Percentiles rank a stretch among this genome's conserved stretches.
phyloP scores from a whole-genome alignment of 106 monocot species.

The Cymbidium sinense region DNA sequence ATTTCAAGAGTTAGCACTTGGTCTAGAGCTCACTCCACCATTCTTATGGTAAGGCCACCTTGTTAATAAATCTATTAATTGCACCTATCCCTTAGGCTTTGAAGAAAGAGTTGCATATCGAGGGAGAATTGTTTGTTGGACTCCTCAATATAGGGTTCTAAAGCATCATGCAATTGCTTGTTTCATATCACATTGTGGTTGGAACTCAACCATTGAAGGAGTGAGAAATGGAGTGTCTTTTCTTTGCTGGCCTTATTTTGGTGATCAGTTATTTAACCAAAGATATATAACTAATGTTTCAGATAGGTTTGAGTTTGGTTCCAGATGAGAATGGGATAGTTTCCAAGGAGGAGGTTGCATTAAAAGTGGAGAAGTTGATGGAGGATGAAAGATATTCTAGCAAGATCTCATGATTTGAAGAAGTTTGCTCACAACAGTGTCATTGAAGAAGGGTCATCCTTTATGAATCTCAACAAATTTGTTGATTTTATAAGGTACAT shows the following conservation, averaged over 20 bases:
- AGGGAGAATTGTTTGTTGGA: conserved; percentile 25
- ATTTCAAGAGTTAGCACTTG: conserved; percentile 22
- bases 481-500: background rate
- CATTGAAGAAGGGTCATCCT: background rate
- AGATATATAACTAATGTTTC: conserved; percentile 31
- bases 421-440: background rate
- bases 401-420: background rate
- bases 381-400: background rate
- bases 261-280: conserved; percentile 26
- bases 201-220: conserved; percentile 37
- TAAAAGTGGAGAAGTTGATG: background rate
- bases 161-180: conserved; percentile 22
- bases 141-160: conserved; percentile 35
- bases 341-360: background rate
- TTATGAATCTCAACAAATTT: background rate
- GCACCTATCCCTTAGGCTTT: conserved; percentile 19
- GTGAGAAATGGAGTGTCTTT: conserved; percentile 26
- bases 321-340: background rate
- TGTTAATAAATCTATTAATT: background rate
- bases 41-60: conserved; percentile 28
- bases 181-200: conserved; percentile 28
- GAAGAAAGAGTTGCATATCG: background rate
- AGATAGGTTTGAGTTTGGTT: conserved; percentile 1
- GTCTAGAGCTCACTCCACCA: conserved; percentile 26
- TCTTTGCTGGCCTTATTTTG: conserved; percentile 30